Percentiles rank a stretch among this genome's conserved stretches.
These are phyloP conservation scores for Teratosphaeria zuluensis DNA, from an alignment of 2,329 filamentous ascomycete genomes.

Conservation along the genomic window DNA sequence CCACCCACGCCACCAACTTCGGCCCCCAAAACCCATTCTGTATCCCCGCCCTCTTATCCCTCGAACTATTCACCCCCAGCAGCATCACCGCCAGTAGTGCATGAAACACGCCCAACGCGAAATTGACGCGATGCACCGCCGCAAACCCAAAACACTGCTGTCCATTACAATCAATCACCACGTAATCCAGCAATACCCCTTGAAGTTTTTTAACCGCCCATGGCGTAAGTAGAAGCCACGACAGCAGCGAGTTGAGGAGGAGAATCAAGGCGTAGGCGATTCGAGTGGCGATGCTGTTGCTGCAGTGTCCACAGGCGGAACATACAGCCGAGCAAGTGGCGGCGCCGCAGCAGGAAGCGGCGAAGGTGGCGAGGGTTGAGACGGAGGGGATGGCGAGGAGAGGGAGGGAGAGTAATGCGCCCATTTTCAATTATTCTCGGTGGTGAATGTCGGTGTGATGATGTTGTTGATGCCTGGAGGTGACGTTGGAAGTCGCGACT, in stretches of 20 bases:
- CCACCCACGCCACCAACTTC: slow-evolving; percentile 83
- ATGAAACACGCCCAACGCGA: slow-evolving; percentile 90
- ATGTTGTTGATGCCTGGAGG: background rate
- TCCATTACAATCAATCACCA: slow-evolving; percentile 78
- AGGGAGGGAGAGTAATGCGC: slow-evolving; percentile 80
- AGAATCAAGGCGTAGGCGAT: slow-evolving; percentile 79
- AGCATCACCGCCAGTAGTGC: slow-evolving; percentile 74
- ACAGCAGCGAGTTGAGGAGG: slow-evolving; percentile 89
- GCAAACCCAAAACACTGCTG: slow-evolving; percentile 92
- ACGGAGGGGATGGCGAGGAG: slow-evolving; percentile 79
- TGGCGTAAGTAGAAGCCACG: slow-evolving; percentile 98
- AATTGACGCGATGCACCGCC: slow-evolving; percentile 95
- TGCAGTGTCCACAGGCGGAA: slow-evolving; percentile 91
- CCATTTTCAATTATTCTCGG: slow-evolving; percentile 49
- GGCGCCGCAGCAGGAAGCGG: slow-evolving; percentile 92
- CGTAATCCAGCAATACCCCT: slow-evolving; percentile 85
- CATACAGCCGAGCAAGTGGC: slow-evolving; percentile 80
- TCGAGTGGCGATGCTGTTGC: slow-evolving; percentile 93
- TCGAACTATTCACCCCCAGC: slow-evolving; percentile 77
- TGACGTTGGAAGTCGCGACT: background rate
- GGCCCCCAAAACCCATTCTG: slow-evolving; percentile 99
- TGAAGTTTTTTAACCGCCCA: slow-evolving; percentile 97
- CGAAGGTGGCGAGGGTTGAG: slow-evolving; percentile 70
- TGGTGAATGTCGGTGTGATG: background rate
- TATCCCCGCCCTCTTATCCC: slow-evolving; percentile 73